A percentile compares a stretch with the other conserved stretches of the same genome.
Evolutionary conservation across 1,139 yeast species (phyloP).

Genomic region (Protomyces gravidus): DNA sequence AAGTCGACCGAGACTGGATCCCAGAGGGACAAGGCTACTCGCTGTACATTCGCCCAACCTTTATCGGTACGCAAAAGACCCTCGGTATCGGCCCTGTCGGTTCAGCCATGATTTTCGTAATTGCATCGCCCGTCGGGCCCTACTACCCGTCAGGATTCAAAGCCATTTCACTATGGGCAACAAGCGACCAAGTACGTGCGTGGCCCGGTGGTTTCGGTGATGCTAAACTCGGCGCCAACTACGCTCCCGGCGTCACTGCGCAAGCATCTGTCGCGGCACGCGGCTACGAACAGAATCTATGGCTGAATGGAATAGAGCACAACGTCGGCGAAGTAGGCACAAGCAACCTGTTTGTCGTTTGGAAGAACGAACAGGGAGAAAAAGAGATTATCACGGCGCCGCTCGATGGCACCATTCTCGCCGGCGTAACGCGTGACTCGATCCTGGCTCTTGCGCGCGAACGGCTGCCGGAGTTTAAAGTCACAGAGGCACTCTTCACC

Average conservation of each 20-base stretch:
- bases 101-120: slow-evolving; percentile 73
- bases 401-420: slow-evolving; percentile 90
- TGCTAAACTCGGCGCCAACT: slow-evolving; percentile 93
- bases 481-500: slow-evolving; percentile 76
- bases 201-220: slow-evolving; percentile 99
- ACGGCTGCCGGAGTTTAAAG: slow-evolving; percentile 60
- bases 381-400: slow-evolving; percentile 95
- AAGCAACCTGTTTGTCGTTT: slow-evolving; percentile 88
- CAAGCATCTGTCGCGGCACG: slow-evolving; percentile 79
- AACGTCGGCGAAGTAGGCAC: slow-evolving; percentile 94
- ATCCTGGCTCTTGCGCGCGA: slow-evolving; percentile 69
- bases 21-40: slow-evolving; percentile 86
- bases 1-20: slow-evolving; percentile 67
- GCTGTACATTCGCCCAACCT: slow-evolving; percentile 84
- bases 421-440: slow-evolving; percentile 95
- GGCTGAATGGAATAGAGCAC: slow-evolving; percentile 92
- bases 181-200: slow-evolving; percentile 91
- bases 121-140: slow-evolving; percentile 95
- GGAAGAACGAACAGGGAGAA: slow-evolving; percentile 68
- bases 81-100: slow-evolving; percentile 80
- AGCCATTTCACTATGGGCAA: slow-evolving; percentile 89
- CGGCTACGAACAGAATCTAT: slow-evolving; percentile 91
- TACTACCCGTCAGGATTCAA: slow-evolving; percentile 85
- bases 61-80: slow-evolving; percentile 84
- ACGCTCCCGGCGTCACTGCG: slow-evolving; percentile 90